Base-by-base conservation (phyloP, 139 green algal genomes). In the Coelastrella sp. region DNA sequence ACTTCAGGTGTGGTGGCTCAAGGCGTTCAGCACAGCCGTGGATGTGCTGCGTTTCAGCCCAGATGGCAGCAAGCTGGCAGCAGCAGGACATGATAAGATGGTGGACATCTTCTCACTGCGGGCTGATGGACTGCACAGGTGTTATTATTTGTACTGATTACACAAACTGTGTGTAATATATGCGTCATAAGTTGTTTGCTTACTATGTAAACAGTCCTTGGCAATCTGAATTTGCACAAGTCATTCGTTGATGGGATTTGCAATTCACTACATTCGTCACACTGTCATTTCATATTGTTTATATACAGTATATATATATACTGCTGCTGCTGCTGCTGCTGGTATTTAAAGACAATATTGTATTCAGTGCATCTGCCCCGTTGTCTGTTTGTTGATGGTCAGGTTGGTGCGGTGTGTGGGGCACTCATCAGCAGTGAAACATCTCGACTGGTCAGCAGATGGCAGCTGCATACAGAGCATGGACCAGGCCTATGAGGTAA, bases 381-480 rank as follows among this genome's bases (percentile, higher is more conserved):
- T 49, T 20, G 15, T 82, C 25, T 56, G n/a, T 19, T 27, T 83
- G 76, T 57, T 60, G 27, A 25, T 63, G 61, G 78, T 60, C 82
- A 91, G 75, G 83, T 6, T 91, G 20, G 59, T 25, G 17, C 84
- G 90, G 59, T 94, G 90, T 82, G 49, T 78, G 15, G 95, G 95
- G 1, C 95, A 97, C 90, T 94, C 87, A 22, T 94, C 94, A 61
- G 94, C 94, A 10, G 89, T 97, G 35, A 90, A n/a, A 19, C 91
- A 94, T 84, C 59, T 97, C 9, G 95, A 97, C 90, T 97, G 94
- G 94, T 92, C 90, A 14, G 65, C 60, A 10, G 94, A 97, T 85
- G 89, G 87, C 78, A 75, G 7, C 10, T 84, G 92, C 24, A 87
- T 97, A 0, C 90, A 93, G 88, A 93, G 87, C 82, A 95, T 90